Base-by-base conservation (phyloP, 192 early-diverging fungal species). In the Gigaspora rosea region DNA sequence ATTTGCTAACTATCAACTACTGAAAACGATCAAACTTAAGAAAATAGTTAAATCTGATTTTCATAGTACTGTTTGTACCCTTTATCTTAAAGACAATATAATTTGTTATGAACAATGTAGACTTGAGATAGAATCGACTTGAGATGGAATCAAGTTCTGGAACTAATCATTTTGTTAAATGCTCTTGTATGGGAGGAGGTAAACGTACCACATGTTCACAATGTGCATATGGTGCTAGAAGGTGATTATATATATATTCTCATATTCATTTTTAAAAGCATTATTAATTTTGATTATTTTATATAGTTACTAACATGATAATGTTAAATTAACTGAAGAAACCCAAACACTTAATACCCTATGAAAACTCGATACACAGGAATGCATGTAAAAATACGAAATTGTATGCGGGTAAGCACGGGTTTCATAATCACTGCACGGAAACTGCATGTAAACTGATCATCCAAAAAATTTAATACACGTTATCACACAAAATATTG, bases 1-100 rank as follows among this genome's bases (percentile, higher is more conserved):
- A 46, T 68, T 68, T 27, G 66, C 66, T 15, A 71, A 71, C 49
- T 71, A 71, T 71, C 20, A 47, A 71, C 22, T 22, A 20, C 22
- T n/a, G 4, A 35, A 71, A 54, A 1, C 46, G 32, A 51, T 71
- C 22, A 71, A 1, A 36, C 1, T 71, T 35, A 51, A 49, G 33
- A 71, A 52, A 52, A 71, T 71, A 13, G 68, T 71, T 54, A 9
- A n/a, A 10, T 47, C 49, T 54, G 22, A 16, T 52, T 9, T 22
- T 27, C 49, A 71, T 71, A 71, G 68, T 54, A 71, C 49, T 3
- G 50, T 71, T 71, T 71, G 68, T 54, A 36, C 7, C 15, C 9
- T 36, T 51, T 35, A 71, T 71, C 16, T 71, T 0, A 71, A 54
- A 32, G 2, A 46, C n/a, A 16, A 54, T 50, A 52, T 71, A 16